Percentiles rank a stretch among this genome's conserved stretches.
phyloP scores from a whole-genome alignment of 2,329 filamentous ascomycete species.

The Herpotrichia juniperi region DNA sequence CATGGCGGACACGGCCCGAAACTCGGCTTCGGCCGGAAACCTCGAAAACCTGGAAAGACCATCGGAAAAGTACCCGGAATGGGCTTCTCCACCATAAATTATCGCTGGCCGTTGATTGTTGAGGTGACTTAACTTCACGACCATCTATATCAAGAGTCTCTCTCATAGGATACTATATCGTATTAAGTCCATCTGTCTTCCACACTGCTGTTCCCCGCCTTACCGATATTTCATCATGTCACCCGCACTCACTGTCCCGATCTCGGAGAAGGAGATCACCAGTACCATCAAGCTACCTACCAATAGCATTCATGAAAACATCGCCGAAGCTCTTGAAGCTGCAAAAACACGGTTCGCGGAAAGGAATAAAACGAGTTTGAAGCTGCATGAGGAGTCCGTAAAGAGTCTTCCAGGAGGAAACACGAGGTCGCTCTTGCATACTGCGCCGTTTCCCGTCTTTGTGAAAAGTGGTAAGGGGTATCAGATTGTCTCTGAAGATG shows the following conservation, averaged over 20 bases:
- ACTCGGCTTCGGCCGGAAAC: neutral
- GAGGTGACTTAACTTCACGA: too few relatives aligned
- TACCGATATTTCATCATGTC: slow-evolving; percentile 12
- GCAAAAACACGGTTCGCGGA: slow-evolving; percentile 23
- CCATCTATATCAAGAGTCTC: too few relatives aligned
- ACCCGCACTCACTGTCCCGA: slow-evolving; percentile 10
- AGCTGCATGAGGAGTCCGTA: slow-evolving; percentile 35
- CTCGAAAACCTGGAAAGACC: neutral
- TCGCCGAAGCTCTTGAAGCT: slow-evolving; percentile 21
- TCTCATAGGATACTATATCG: too few relatives aligned
- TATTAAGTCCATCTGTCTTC: too few relatives aligned
- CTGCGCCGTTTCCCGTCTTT: slow-evolving; percentile 45
- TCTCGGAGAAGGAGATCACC: slow-evolving; percentile 7
- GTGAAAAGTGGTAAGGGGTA: slow-evolving; percentile 34
- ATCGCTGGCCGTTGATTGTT: too few relatives aligned
- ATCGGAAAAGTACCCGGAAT: neutral
- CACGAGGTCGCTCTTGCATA: slow-evolving; percentile 44
- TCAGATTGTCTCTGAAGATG: slow-evolving; percentile 38
- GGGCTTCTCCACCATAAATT: too few relatives aligned
- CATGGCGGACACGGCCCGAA: too few relatives aligned
- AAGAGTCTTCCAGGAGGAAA: slow-evolving; percentile 46
- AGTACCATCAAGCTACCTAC: slow-evolving; percentile 14
- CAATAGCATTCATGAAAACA: slow-evolving; percentile 13
- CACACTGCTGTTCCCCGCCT: neutral
- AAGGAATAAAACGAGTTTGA: slow-evolving; percentile 26